These are phyloP conservation scores for Monosporascus sp. DNA, from an alignment of 2,329 filamentous ascomycete genomes.

Conservation along the genomic window DNA sequence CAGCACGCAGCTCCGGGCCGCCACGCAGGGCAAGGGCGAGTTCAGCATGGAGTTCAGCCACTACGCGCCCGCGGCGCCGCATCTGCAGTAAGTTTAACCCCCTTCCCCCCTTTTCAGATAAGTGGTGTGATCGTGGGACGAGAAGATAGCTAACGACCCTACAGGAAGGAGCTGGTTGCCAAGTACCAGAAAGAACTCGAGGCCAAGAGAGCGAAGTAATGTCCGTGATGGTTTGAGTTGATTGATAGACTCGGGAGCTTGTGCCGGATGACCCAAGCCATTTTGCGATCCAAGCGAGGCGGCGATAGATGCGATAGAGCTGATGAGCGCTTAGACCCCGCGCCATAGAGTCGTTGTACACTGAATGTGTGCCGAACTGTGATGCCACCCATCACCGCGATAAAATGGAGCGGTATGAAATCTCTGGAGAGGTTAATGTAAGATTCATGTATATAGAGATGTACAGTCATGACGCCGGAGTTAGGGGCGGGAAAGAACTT, in stretches of 20 bases:
- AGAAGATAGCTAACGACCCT: conserved; percentile 18
- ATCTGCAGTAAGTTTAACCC: conserved; percentile 68
- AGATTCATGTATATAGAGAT: background rate
- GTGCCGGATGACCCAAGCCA: background rate
- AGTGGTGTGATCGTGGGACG: background rate
- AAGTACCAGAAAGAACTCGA: conserved; percentile 56
- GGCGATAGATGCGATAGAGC: too few species aligned
- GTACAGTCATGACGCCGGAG: background rate
- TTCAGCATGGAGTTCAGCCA: conserved; percentile 99
- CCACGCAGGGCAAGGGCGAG: conserved; percentile 97
- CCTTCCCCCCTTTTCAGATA: background rate
- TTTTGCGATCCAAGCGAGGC: too few species aligned
- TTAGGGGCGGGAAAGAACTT: background rate
- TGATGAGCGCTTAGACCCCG: too few species aligned
- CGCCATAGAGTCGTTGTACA: too few species aligned
- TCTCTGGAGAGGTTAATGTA: background rate
- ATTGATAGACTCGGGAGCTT: background rate
- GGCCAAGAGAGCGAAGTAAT: conserved; percentile 48
- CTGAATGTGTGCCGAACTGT: background rate
- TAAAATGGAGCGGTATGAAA: background rate
- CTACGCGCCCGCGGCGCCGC: conserved; percentile 79
- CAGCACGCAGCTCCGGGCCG: conserved; percentile 80
- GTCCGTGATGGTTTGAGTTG: background rate
- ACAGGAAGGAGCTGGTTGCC: conserved; percentile 52
- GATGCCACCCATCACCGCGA: background rate